Evolutionary conservation across 176 grass and related monocot species (phyloP), one percentile per base, ranked within the genome.

Genomic region (Rhipidocladum racemiflorum): DNA sequence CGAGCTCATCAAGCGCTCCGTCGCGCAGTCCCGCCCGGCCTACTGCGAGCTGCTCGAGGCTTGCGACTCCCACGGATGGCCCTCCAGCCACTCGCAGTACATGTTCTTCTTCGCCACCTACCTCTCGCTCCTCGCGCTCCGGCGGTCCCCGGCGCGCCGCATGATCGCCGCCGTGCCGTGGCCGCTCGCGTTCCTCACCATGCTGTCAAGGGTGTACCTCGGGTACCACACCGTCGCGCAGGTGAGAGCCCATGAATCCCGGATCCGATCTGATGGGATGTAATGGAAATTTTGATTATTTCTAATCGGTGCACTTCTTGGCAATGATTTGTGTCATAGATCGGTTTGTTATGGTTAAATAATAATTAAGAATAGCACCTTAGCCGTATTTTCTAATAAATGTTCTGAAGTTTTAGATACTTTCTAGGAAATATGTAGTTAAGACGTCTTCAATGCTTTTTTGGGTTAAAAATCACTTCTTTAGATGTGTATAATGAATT

Each of bases 71-170:
- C 92, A 93, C 62, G 96, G 96, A 0, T 99, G 92, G 96, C 96
- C 96, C 7, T 99, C 96, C 28, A 93, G 91, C 57, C 96, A 99
- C 81, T 86, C 96, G 39, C 96, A 99, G 89, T 99, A 95, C 83
- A 91, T 65, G 82, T 95, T 99, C 87, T 99, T 99, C 93, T 99
- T 99, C 62, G 90, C 96, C 60, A 87, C 90, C 70, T 99, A 95
- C 61, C 85, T 95, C 43, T 90, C 96, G 43, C 84, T 99, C 38
- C 89, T 99, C 43, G 71, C 83, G 45, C 72, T 93, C 72, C 46
- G 65, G 17, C 74, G 82, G 0, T 67, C 84, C 40, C 49, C 44
- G 8, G 84, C 61, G 36, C 65, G 65, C 29, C 63, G 67, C 55
- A 54, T 82, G 30, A 68, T 95, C 34, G 84, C 89, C 7, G 60